Evolutionary conservation across 2,329 filamentous ascomycete genomes (phyloP), one percentile per base, ranked within the genome.

Genomic region (Zarea fungicola): DNA sequence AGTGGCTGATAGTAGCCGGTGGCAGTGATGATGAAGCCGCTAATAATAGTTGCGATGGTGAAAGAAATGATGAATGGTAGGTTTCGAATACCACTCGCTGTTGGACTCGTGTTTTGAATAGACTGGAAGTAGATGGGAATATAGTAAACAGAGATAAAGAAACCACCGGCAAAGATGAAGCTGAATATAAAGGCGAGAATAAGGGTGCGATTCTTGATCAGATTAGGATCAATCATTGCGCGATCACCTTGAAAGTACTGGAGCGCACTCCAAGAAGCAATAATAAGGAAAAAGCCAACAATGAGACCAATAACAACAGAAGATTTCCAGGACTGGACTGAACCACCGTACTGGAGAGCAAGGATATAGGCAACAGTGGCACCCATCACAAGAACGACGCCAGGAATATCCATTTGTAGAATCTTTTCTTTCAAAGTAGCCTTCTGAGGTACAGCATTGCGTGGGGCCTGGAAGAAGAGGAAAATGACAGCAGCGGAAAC

Each of bases 1-100:
- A 73, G 62, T 9, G 68, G 70, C 50, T 70, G 68, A 51, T 73
- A 73, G 55, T 62, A 63, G 6, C 72, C 70, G 0, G 68, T 66
- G 2, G 55, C 56, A 1, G 68, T 67, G 37, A 76, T 67, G 18
- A 64, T 51, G 14, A 46, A 61, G 29, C 72, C 73, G 2, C 67
- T 68, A 3, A 59, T 40, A 29, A 74, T 64, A 19, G 67, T 72
- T 8, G 63, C 58, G 29, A 75, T 54, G 28, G 70, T 70, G 26
- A 76, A 64, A 4, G 69, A 62, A n/a, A 73, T 63, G 50, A 66
- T 64, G 21, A 66, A 56, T 6, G 71, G 66, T 6, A 74, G 57
- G 50, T 66, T 69, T 23, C 62, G 60, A 14, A 72, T 63, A 6
- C 67, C 68, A n/a, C 57, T 60, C 11, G 60, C 56, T 14, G 63